These are phyloP conservation scores for Kokia cookei DNA, from an alignment of 441 rosid species.

Conservation along the genomic window DNA sequence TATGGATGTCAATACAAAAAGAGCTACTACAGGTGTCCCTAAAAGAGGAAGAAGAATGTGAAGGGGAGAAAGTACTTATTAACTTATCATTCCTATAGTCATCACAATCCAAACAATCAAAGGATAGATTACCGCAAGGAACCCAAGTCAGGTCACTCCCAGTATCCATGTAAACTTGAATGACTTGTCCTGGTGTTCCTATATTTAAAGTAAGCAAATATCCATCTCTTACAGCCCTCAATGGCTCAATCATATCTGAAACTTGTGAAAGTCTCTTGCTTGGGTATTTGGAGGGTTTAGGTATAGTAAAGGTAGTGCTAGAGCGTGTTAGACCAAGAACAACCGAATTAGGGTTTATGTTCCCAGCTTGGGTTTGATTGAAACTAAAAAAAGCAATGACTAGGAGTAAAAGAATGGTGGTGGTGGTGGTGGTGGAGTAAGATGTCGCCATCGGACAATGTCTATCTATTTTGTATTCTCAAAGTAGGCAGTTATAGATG, in stretches of 20 bases:
- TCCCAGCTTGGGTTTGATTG: slow-evolving; percentile 32
- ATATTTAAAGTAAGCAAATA: slow-evolving; percentile 61
- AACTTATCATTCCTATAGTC: slow-evolving; percentile 41
- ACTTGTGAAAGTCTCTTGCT: slow-evolving; percentile 24
- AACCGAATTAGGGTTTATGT: slow-evolving; percentile 28
- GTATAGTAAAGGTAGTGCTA: slow-evolving; percentile 31
- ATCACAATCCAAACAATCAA: slow-evolving; percentile 69
- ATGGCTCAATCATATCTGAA: slow-evolving; percentile 40
- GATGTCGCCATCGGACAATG: slow-evolving; percentile 9
- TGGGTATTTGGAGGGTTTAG: slow-evolving; percentile 20
- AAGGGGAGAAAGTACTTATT: slow-evolving; percentile 49
- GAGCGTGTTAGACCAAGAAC: slow-evolving; percentile 52
- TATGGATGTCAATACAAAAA: slow-evolving; percentile 58
- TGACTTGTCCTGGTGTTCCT: slow-evolving; percentile 75
- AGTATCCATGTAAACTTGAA: slow-evolving; percentile 78
- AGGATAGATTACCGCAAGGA: slow-evolving; percentile 70
- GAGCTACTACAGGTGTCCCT: slow-evolving; percentile 55
- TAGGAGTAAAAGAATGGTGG: slow-evolving; percentile 22
- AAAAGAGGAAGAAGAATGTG: slow-evolving; percentile 46
- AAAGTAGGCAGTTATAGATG: slow-evolving; percentile 24
- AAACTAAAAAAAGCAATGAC: slow-evolving; percentile 1
- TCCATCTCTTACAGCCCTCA: slow-evolving; percentile 71
- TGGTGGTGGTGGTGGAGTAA: background rate
- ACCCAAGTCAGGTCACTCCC: slow-evolving; percentile 95
- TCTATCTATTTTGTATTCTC: background rate